phyloP scores from a whole-genome alignment of 73 alveolate species.

The Blepharisma stoltei region DNA sequence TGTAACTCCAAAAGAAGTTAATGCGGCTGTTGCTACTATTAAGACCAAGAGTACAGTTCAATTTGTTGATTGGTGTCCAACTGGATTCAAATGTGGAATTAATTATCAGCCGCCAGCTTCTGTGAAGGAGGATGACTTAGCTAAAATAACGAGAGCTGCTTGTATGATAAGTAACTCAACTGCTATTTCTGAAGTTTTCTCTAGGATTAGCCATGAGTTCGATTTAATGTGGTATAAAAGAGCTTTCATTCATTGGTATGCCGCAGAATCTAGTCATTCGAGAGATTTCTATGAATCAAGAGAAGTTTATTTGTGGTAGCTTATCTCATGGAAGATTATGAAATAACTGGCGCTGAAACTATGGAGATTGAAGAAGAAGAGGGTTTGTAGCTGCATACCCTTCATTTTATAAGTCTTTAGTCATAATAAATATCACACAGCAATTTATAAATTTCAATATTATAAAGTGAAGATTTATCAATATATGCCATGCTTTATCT shows the following conservation, averaged over 20 bases:
- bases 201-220: conserved; percentile 65
- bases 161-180: conserved; percentile 61
- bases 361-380: too few species aligned
- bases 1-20: conserved; percentile 69
- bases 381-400: too few species aligned
- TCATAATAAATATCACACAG: too few species aligned
- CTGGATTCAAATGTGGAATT: conserved; percentile 96
- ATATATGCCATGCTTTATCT: too few species aligned
- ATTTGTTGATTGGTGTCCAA: conserved; percentile 98
- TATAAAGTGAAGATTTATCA: too few species aligned
- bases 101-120: conserved; percentile 96
- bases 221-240: conserved; percentile 67
- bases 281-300: conserved; percentile 91
- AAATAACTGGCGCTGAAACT: background rate
- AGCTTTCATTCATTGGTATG: conserved; percentile 72
- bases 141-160: conserved; percentile 88
- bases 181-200: conserved; percentile 67
- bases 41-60: conserved; percentile 93
- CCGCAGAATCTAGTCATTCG: conserved; percentile 81
- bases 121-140: conserved; percentile 97
- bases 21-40: conserved; percentile 63
- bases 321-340: conserved; percentile 92
- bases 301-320: conserved; percentile 97
- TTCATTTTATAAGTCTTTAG: too few species aligned
- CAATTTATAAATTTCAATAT: too few species aligned